Evolutionary conservation across 352 stramenopile species (phyloP), one percentile per base, ranked within the genome.

Genomic region (Phytophthora crassamura): DNA sequence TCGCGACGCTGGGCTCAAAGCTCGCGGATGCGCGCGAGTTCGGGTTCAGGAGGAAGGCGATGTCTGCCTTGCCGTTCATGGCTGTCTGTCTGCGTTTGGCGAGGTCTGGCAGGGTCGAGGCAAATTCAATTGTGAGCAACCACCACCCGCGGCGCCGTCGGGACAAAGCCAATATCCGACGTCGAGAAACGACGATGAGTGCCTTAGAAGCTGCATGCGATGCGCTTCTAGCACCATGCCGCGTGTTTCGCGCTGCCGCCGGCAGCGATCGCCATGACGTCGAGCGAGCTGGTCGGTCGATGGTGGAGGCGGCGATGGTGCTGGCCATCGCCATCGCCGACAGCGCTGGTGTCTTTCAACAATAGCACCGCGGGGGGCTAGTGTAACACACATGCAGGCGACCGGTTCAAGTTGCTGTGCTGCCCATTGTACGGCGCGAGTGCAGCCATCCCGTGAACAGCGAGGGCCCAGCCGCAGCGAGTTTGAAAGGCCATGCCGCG

Each of bases 21-120:
- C 39, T 38, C 46, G 28, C 15, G 14, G 48, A 41, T 8, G 59
- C 10, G 11, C 46, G 50, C 12, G 11, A 63, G 36, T 63, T 68
- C 28, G 70, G 70, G 36, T 78, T 78, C 42, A 78, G 70, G 55
- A 78, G 67, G 61, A 75, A 78, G 43, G 66, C 70, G 70, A 78
- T 78, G 64, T 78, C 66, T 49, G 70, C 58, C 55, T 78, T 78
- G 55, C 46, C 55, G 62, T 68, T 69, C 70, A 78, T 78, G n/a
- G n/a, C n/a, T n/a, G n/a, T 56, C 9, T 36, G 25, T 41, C 32
- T 7, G 7, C 49, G 20, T 20, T 50, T 36, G 36, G 7, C 3
- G 35, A 49, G 33, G 18, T 52, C 20, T 68, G 42, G 15, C 6
- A n/a, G 32, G 41, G 33, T 30, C 34, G 36, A 45, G 30, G 43